Evolutionary conservation across 768 basidiomycete species (phyloP).

Genomic region (Nidula microcarpa): DNA sequence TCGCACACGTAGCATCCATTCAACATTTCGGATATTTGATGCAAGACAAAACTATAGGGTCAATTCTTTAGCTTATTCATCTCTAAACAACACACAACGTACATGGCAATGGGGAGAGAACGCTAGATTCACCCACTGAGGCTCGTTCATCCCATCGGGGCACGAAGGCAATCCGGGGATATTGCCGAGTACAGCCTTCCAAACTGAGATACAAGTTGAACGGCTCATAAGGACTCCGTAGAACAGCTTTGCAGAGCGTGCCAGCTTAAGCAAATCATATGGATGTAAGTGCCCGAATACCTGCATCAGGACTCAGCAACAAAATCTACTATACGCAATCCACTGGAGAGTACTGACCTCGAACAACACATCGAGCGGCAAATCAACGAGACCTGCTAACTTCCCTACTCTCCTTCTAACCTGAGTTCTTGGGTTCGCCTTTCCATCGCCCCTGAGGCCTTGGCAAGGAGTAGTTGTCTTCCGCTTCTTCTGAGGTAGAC

Average conservation of each 20-base stretch:
- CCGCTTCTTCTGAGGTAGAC: too few relatives aligned
- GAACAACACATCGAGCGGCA: constrained; percentile 40
- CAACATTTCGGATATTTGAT: constrained; percentile 17
- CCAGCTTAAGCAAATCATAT: constrained; percentile 44
- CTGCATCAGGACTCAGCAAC: constrained; percentile 18
- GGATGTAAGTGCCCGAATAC: constrained; percentile 51
- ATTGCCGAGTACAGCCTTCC: constrained; percentile 41
- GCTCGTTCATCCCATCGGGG: constrained; percentile 46
- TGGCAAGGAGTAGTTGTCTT: too few relatives aligned
- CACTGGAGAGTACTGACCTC: constrained; percentile 22
- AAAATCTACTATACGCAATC: neutral
- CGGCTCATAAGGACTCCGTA: constrained; percentile 39
- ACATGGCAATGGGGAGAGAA: constrained; percentile 55
- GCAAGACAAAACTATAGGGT: too few relatives aligned
- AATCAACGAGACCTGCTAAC: constrained; percentile 22
- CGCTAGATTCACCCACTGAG: constrained; percentile 46
- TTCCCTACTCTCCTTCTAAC: constrained; percentile 16
- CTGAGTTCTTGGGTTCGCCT: neutral
- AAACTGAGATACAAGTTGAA: constrained; percentile 40
- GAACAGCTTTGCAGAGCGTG: constrained; percentile 49
- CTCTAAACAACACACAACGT: constrained; percentile 4
- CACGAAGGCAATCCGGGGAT: constrained; percentile 42
- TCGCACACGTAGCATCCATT: constrained; percentile 31
- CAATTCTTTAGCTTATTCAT: too few relatives aligned
- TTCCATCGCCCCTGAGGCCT: too few relatives aligned